Conservation (phyloP, 257 asterid genomes). For the Solanum boliviense region DNA sequence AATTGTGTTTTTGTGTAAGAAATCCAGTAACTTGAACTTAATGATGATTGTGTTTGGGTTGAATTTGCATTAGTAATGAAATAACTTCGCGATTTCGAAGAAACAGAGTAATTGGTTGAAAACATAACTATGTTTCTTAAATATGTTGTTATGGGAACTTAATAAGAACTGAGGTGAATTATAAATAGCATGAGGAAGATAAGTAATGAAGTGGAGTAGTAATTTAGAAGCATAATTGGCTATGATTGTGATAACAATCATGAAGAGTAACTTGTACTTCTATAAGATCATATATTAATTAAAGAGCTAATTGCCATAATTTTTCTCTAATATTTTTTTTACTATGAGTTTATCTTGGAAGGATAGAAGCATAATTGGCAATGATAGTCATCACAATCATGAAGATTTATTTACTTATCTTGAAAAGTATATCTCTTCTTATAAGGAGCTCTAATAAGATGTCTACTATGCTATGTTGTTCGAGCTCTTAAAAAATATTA, state of each 20-base stretch:
- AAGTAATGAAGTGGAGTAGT: neutral
- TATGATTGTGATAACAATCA: neutral
- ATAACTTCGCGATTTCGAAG: neutral
- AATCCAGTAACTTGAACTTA: slow-evolving; percentile 13
- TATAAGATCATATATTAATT: neutral
- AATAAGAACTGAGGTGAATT: neutral
- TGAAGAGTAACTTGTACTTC: neutral
- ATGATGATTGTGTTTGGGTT: neutral
- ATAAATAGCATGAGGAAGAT: neutral
- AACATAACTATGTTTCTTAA: neutral
- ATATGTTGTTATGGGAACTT: neutral
- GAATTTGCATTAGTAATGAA: neutral
- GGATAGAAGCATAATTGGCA: neutral
- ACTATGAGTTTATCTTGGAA: neutral
- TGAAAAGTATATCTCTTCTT: neutral
- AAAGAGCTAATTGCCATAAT: neutral
- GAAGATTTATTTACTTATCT: neutral
- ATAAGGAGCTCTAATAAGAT: neutral
- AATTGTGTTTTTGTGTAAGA: slow-evolving; percentile 8
- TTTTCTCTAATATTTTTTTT: too few relatives aligned
- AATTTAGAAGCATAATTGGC: neutral
- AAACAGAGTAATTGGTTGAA: neutral
- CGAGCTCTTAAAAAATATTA: neutral
- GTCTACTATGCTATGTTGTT: neutral
- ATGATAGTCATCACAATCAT: neutral